These are phyloP conservation scores for Hypsizygus ulmarius DNA, from an alignment of 1,284 basidiomycete species.

Conservation along the genomic window DNA sequence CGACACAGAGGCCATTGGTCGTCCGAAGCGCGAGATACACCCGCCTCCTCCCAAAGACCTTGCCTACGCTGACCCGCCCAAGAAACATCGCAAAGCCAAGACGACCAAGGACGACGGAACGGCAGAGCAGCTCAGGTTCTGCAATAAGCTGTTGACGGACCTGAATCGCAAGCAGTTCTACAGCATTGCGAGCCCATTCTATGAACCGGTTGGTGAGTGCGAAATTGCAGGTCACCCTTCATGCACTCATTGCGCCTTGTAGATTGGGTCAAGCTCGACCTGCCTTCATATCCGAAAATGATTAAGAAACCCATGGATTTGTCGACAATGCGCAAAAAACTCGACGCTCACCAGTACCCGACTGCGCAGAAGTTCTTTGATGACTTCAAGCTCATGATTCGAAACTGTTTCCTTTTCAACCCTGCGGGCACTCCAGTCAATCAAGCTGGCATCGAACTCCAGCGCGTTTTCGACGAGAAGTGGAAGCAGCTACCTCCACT, in stretches of 20 bases:
- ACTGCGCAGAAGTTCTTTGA: constrained; percentile 79
- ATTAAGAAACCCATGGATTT: constrained; percentile 96
- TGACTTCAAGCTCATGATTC: constrained; percentile 93
- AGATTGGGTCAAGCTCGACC: constrained; percentile 78
- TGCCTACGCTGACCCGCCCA: constrained; percentile 75
- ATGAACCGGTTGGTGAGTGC: constrained; percentile 86
- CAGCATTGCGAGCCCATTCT: constrained; percentile 79
- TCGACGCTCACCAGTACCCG: constrained; percentile 75
- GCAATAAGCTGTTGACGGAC: constrained; percentile 73
- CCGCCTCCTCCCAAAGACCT: constrained; percentile 92
- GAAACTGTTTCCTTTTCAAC: constrained; percentile 93
- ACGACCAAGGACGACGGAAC: constrained; percentile 64
- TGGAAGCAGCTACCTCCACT: constrained; percentile 78
- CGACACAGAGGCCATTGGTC: constrained; percentile 57
- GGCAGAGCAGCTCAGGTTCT: constrained; percentile 87
- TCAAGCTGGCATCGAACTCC: constrained; percentile 76
- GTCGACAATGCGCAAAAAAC: constrained; percentile 81
- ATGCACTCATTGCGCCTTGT: constrained; percentile 11
- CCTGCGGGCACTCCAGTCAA: constrained; percentile 86
- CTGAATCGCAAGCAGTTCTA: constrained; percentile 81
- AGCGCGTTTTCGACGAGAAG: constrained; percentile 88
- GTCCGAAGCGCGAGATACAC: constrained; percentile 96
- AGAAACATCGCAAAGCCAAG: constrained; percentile 64
- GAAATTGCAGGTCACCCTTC: constrained; percentile 1
- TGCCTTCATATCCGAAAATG: constrained; percentile 84